Conservation (phyloP, 768 basidiomycete species). For the Rhizopogon roseolus region DNA sequence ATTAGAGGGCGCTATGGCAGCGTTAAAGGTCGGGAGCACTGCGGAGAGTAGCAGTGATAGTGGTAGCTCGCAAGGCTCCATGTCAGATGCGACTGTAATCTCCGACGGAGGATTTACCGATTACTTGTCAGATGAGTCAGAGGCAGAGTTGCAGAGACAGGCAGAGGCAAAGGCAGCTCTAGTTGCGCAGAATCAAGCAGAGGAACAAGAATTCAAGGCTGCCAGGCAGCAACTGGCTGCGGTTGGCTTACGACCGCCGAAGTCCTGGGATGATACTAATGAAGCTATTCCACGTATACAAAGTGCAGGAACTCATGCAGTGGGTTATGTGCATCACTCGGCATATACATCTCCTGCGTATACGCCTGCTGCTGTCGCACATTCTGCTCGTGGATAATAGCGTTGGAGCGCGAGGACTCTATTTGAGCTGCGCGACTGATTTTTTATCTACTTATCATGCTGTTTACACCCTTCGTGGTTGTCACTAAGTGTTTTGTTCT, state of each 20-base stretch:
- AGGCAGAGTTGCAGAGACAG: conserved; percentile 81
- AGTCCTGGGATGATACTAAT: conserved; percentile 63
- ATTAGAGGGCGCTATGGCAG: conserved; percentile 35
- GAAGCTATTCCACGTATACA: conserved; percentile 22
- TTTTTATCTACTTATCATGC: conserved; percentile 8
- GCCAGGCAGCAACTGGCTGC: conserved; percentile 74
- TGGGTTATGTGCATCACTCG: conserved; percentile 20
- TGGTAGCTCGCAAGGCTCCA: conserved; percentile 43
- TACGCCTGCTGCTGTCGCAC: conserved; percentile 20
- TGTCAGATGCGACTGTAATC: conserved; percentile 73
- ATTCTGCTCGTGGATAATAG: conserved; percentile 23
- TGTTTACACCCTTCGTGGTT: conserved; percentile 15
- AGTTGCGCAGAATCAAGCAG: conserved; percentile 73
- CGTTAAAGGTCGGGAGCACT: conserved; percentile 34
- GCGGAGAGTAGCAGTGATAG: conserved; percentile 61
- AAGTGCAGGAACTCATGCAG: background rate
- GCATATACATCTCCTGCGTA: conserved; percentile 24
- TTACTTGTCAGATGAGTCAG: conserved; percentile 90
- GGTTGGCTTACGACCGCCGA: conserved; percentile 73
- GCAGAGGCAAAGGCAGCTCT: conserved; percentile 76
- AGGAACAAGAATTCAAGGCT: conserved; percentile 78
- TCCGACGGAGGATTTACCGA: conserved; percentile 88
- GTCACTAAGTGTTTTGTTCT: conserved; percentile 8
- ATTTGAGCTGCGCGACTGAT: conserved; percentile 15
- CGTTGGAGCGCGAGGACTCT: conserved; percentile 2